Base-by-base conservation (phyloP, 148 eudicot species). In the Pouteria glomerata region DNA sequence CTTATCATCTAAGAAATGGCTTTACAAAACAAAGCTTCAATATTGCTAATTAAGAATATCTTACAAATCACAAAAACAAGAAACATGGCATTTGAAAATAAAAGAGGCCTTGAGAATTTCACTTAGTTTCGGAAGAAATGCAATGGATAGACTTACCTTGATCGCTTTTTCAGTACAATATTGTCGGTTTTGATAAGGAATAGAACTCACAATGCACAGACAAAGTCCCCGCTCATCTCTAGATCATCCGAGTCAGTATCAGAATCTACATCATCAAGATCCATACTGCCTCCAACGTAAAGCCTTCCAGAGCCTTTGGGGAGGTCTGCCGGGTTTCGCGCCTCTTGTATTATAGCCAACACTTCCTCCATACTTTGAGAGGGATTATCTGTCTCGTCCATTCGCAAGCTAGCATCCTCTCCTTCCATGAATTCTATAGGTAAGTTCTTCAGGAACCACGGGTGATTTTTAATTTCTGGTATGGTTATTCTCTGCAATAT, bases 401-500 rank as follows among this genome's bases (percentile, higher is more conserved):
- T 55, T 42, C 68, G 67, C 48, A 64, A 19, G 26, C 59, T 72
- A 42, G 84, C 77, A 16, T 76, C 84, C 59, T 76, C 79, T 4
- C 69, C 84, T 19, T 81, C 83, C 69, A 35, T 74, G 75, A 83
- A 83, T 13, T 87, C 88, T 27, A 18, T 23, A 0, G 86, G 81
- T 73, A 83, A 58, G 75, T 82, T 79, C 82, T 85, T 86, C 34
- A 83, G 34, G 51, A 86, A 80, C 96, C 96, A 90, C 14, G 89
- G 83, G 73, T 90, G 90, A 74, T 77, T 80, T 71, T 82, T 82
- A 1, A 88, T 86, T 68, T 88, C 96, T 33, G 86, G 86, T n/a
- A 90, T 86, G 44, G 81, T 88, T 74, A 88, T 85, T 68, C 96
- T 86, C 96, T 90, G 64, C 81, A n/a, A n/a, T n/a, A n/a, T 15